Evolutionary conservation across 805 yeast genomes (phyloP).

Genomic region (Kodamaea laetipori): DNA sequence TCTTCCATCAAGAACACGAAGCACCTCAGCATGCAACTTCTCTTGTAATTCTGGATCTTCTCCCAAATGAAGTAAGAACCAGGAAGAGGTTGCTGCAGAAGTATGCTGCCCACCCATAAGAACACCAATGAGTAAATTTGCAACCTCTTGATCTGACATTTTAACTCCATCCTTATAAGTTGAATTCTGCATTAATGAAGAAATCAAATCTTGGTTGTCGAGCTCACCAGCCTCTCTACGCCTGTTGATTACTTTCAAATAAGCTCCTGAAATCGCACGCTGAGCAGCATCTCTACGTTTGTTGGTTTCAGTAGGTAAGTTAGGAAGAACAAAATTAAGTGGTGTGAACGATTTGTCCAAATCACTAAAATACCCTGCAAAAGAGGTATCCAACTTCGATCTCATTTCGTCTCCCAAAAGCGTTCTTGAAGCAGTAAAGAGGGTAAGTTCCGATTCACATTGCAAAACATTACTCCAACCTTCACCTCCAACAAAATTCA

Average conservation of each 20-base stretch:
- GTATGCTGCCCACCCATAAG: constrained; percentile 99
- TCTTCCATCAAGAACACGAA: constrained; percentile 53
- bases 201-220: constrained; percentile 64
- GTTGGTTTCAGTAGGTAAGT: constrained; percentile 84
- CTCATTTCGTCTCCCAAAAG: constrained; percentile 91
- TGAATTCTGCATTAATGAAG: constrained; percentile 75
- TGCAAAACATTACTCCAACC: constrained; percentile 70
- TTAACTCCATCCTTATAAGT: constrained; percentile 89
- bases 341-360: constrained; percentile 97
- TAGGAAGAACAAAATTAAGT: constrained; percentile 90
- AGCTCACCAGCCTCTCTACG: constrained; percentile 62
- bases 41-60: constrained; percentile 84
- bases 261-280: constrained; percentile 71
- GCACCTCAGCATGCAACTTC: constrained; percentile 73
- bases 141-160: constrained; percentile 94
- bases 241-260: constrained; percentile 70
- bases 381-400: constrained; percentile 72
- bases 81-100: constrained; percentile 91
- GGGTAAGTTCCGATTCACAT: constrained; percentile 91
- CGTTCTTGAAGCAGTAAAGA: constrained; percentile 92
- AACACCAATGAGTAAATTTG: constrained; percentile 89
- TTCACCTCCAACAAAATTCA: constrained; percentile 31
- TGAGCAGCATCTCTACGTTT: constrained; percentile 86
- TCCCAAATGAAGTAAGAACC: constrained; percentile 89
- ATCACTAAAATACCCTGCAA: constrained; percentile 84